phyloP scores from a whole-genome alignment of 2,329 filamentous ascomycete genomes.

The Phyllachora maydis region DNA sequence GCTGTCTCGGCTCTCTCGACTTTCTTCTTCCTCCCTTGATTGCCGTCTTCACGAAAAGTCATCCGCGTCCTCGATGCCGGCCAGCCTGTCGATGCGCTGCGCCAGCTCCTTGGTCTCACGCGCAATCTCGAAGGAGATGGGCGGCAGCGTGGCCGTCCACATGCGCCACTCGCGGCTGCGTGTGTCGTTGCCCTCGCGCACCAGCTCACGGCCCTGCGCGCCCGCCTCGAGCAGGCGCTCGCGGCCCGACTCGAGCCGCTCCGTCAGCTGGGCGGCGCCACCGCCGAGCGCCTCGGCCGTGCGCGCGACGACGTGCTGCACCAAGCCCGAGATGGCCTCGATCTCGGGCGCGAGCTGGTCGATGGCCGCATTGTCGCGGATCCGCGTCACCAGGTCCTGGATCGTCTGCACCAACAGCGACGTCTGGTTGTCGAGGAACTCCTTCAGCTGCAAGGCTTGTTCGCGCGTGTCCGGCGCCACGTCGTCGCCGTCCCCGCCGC shows the following conservation, averaged over 20 bases:
- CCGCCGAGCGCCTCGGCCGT: constrained; percentile 37
- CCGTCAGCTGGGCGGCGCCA: constrained; percentile 24
- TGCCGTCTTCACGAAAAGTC: constrained; percentile 27
- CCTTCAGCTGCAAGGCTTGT: constrained; percentile 39
- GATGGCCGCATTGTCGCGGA: constrained; percentile 43
- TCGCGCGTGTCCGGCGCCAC: constrained; percentile 17
- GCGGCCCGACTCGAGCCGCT: constrained; percentile 39
- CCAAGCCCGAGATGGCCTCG: constrained; percentile 45
- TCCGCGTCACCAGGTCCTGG: constrained; percentile 56
- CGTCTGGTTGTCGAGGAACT: constrained; percentile 72
- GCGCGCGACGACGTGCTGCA: constrained; percentile 47
- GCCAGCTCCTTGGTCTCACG: constrained; percentile 59
- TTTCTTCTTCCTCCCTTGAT: neutral
- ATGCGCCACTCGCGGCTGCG: constrained; percentile 35
- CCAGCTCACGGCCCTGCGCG: constrained; percentile 37
- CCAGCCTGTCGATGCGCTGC: constrained; percentile 19
- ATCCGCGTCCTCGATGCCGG: constrained; percentile 14
- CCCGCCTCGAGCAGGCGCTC: constrained; percentile 43
- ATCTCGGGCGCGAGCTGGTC: constrained; percentile 50
- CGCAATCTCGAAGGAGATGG: constrained; percentile 73
- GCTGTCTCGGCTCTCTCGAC: no score
- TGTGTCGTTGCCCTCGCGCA: constrained; percentile 25
- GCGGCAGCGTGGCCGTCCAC: constrained; percentile 53
- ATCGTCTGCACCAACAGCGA: constrained; percentile 61
- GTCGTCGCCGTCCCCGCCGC: constrained; percentile 11